Evolutionary conservation across 768 basidiomycete species (phyloP).

Genomic region (Hydnomerulius pinastri): DNA sequence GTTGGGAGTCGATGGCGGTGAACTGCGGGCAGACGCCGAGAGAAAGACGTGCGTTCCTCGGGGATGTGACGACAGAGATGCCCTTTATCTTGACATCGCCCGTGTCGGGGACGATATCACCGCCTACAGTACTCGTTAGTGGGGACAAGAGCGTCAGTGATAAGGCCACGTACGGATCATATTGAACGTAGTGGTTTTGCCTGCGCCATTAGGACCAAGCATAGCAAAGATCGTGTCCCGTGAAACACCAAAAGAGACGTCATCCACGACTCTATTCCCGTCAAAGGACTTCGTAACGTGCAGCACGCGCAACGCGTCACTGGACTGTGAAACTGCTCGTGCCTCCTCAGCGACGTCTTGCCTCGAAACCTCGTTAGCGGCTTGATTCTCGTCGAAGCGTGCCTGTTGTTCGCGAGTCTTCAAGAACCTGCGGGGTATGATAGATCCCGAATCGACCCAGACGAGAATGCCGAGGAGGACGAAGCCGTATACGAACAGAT

Average conservation of each 20-base stretch:
- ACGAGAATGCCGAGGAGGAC: constrained; percentile 65
- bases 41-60: constrained; percentile 62
- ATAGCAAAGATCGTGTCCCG: constrained; percentile 68
- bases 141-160: neutral
- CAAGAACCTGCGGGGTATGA: constrained; percentile 42
- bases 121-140: constrained; percentile 44
- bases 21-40: constrained; percentile 86
- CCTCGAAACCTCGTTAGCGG: constrained; percentile 23
- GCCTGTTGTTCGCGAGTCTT: constrained; percentile 16
- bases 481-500: constrained; percentile 63
- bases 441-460: constrained; percentile 70
- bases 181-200: constrained; percentile 82
- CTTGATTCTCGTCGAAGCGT: constrained; percentile 13
- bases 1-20: constrained; percentile 76
- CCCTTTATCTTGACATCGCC: constrained; percentile 73
- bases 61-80: constrained; percentile 63
- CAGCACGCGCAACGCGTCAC: constrained; percentile 63
- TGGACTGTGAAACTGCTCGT: constrained; percentile 44
- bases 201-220: constrained; percentile 82
- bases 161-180: constrained; percentile 60
- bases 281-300: constrained; percentile 63
- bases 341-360: constrained; percentile 61
- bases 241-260: constrained; percentile 69
- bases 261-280: constrained; percentile 62
- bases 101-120: constrained; percentile 62